Percentiles rank a stretch among this genome's conserved stretches.
Conservation (phyloP, 192 early-diverging fungal genomes). For the Powellomyces hirtus region DNA sequence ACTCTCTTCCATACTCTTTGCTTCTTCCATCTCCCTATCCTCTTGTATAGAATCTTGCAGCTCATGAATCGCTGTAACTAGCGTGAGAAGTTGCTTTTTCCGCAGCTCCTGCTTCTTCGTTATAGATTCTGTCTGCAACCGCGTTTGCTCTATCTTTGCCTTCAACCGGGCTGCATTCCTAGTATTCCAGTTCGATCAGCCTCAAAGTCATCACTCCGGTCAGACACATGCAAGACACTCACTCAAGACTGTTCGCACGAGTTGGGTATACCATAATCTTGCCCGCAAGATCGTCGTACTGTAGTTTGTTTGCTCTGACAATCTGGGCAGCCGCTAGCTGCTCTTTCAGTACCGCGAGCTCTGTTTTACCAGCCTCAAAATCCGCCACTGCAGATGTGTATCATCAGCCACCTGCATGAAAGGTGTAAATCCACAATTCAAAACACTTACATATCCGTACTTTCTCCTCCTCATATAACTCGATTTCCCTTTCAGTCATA, state of each 20-base stretch:
- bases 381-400: conserved; percentile 28
- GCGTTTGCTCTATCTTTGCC: conserved; percentile 8
- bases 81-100: conserved; percentile 26
- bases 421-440: not conserved
- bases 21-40: conserved; percentile 7
- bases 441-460: conserved; percentile 32
- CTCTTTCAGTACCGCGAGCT: conserved; percentile 46
- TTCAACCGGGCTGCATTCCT: conserved; percentile 4
- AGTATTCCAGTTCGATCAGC: not conserved
- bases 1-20: not conserved
- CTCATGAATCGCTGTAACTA: conserved; percentile 26
- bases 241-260: conserved; percentile 14
- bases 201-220: too few relatives aligned
- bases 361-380: conserved; percentile 28
- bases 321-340: conserved; percentile 43
- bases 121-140: conserved; percentile 42
- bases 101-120: conserved; percentile 58
- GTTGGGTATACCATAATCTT: conserved; percentile 39
- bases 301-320: conserved; percentile 43
- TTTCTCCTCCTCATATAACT: conserved; percentile 39
- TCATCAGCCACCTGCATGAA: not conserved
- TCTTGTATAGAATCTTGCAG: conserved; percentile 24
- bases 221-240: too few relatives aligned
- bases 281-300: conserved; percentile 57
- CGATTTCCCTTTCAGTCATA: conserved; percentile 51